These are phyloP conservation scores for Saxophila tyrrhenica DNA, from an alignment of 495 filamentous ascomycete species.

Conservation along the genomic window DNA sequence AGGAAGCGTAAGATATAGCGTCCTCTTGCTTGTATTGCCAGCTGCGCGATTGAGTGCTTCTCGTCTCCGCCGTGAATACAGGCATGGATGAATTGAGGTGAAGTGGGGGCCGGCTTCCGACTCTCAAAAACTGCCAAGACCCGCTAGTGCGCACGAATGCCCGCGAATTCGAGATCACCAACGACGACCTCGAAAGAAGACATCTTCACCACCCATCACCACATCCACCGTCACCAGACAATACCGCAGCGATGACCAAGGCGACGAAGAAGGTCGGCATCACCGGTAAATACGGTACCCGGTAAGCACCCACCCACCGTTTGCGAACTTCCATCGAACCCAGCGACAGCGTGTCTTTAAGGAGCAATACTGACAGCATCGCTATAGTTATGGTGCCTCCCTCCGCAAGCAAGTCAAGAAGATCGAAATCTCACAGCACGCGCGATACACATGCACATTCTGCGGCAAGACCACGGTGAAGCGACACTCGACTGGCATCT, in stretches of 20 bases:
- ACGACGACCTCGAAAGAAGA: neutral
- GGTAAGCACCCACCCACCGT: conserved; percentile 2
- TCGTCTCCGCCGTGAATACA: too few relatives aligned
- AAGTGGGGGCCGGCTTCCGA: too few relatives aligned
- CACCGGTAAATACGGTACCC: conserved; percentile 38
- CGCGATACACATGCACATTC: conserved; percentile 85
- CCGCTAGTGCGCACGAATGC: neutral
- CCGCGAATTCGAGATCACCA: neutral
- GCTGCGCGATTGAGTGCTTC: too few relatives aligned
- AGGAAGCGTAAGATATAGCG: too few relatives aligned
- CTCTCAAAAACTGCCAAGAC: neutral
- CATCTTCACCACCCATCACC: neutral
- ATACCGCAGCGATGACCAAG: conserved; percentile 73
- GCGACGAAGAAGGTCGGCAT: conserved; percentile 96
- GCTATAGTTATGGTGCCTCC: conserved; percentile 82
- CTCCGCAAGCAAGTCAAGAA: conserved; percentile 99
- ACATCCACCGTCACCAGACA: conserved; percentile 14
- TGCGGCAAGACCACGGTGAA: conserved; percentile 94
- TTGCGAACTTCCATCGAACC: neutral
- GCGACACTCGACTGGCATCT: conserved; percentile 87
- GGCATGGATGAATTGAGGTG: too few relatives aligned
- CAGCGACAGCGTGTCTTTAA: neutral
- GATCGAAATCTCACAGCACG: conserved; percentile 98
- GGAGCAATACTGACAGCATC: neutral
- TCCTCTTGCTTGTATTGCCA: too few relatives aligned